Base-by-base conservation (phyloP, 345 rosid genomes). In the Gossypium turneri region DNA sequence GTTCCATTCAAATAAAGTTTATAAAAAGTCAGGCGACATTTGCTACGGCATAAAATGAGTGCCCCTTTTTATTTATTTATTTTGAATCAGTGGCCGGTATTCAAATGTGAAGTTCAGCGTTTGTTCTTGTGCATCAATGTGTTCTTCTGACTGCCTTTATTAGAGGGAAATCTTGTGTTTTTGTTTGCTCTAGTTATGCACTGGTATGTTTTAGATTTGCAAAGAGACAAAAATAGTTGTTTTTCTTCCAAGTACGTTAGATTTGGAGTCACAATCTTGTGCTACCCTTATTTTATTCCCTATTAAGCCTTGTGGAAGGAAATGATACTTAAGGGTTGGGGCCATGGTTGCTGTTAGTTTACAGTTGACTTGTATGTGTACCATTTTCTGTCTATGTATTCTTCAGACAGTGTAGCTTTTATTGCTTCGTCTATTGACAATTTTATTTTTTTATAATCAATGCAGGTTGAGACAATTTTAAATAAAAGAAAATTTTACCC, bases 381-480 rank as follows among this genome's bases (percentile, higher is more conserved):
- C 25, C 60, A 19, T 65, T 70, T 55, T 72, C 25, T 67, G 17
- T 58, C 45, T 56, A 2, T 24, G 47, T 60, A 4, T 17, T 52
- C 20, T 2, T 45, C 61, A 45, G 20, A 19, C 25, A 47, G 62
- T 43, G 25, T 13, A n/a, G 11, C 24, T 70, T 78, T 44, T 17
- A 13, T 19, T 20, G n/a, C 7, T 62, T 24, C n/a, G 2, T 48
- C 27, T 12, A n/a, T 43, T 41, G 22, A 50, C 57, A 44, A 34
- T 16, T 70, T 22, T 70, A 7, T 19, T 41, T 52, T 22, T 41
- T 64, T 57, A 60, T 76, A 72, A 19, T 50, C 10, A 61, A 78
- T 81, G 76, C 84, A 94, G 98, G 94, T 94, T 88, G 98, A 94
- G 84, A 74, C 96, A 60, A 88, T 94, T 84, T 85, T 92, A 85